These are phyloP conservation scores for Astrephomene gubernaculifera DNA, from an alignment of 139 green algal species.

Conservation along the genomic window DNA sequence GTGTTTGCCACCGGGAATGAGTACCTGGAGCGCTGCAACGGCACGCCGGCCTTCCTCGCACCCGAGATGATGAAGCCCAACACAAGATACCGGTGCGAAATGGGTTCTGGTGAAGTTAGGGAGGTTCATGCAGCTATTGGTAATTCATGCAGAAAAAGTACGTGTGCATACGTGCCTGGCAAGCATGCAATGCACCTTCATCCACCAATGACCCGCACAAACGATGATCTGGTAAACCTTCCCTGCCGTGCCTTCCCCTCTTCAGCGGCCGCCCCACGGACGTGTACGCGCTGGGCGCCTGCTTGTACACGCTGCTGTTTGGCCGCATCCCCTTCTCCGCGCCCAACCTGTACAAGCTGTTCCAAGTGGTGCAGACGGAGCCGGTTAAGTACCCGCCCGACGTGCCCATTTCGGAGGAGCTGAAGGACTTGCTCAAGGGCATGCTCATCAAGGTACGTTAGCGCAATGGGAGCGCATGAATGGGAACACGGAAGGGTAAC, in stretches of 20 bases:
- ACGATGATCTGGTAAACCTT: too few relatives aligned
- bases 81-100: constrained; percentile 40
- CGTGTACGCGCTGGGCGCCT: constrained; percentile 86
- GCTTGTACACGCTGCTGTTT: constrained; percentile 86
- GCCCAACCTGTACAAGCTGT: constrained; percentile 81
- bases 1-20: constrained; percentile 76
- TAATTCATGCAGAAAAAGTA: too few relatives aligned
- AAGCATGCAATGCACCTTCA: too few relatives aligned
- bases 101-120: too few relatives aligned
- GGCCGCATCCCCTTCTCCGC: constrained; percentile 85
- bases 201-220: too few relatives aligned
- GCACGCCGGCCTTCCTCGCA: constrained; percentile 82
- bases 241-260: too few relatives aligned
- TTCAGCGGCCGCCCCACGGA: constrained; percentile 82
- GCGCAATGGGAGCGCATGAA: too few relatives aligned
- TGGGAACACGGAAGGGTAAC: too few relatives aligned
- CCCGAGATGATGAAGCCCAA: constrained; percentile 73
- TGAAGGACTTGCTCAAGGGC: constrained; percentile 73
- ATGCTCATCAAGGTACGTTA: constrained; percentile 85
- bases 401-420: constrained; percentile 58
- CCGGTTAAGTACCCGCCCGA: constrained; percentile 75
- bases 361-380: constrained; percentile 83
- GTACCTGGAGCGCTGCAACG: constrained; percentile 73
- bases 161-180: too few relatives aligned
- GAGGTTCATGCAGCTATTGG: too few relatives aligned